Conservation (phyloP, 2,329 filamentous ascomycete species). For the Sclerotinia subarctica region DNA sequence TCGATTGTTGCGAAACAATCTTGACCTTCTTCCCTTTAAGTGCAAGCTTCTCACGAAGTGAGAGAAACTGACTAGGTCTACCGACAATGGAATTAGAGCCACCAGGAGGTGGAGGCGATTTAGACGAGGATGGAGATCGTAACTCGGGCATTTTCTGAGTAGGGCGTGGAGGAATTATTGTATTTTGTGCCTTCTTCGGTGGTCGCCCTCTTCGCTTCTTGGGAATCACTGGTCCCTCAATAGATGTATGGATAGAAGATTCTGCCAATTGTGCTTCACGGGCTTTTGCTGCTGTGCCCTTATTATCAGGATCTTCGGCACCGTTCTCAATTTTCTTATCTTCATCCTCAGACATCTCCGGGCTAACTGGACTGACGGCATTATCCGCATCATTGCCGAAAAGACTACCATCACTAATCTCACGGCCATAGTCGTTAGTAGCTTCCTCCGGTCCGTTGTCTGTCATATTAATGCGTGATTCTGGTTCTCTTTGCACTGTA, state of each 20-base stretch:
- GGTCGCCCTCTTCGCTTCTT: conserved; percentile 32
- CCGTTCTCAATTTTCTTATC: background rate
- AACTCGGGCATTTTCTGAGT: background rate
- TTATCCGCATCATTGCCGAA: conserved; percentile 4
- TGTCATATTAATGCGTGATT: background rate
- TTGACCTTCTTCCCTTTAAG: conserved; percentile 35
- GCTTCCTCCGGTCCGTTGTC: background rate
- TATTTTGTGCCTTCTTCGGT: conserved; percentile 26
- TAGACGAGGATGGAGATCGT: conserved; percentile 16
- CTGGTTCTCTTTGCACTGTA: background rate
- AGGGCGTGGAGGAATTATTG: background rate
- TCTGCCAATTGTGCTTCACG: background rate
- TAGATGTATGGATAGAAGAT: background rate
- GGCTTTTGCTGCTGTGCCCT: background rate
- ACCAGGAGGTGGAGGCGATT: conserved; percentile 11
- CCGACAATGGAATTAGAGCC: background rate
- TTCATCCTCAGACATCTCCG: background rate
- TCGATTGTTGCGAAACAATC: conserved; percentile 28
- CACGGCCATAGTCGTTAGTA: background rate
- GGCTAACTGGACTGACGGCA: background rate
- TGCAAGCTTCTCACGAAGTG: conserved; percentile 35
- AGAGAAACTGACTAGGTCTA: conserved; percentile 26
- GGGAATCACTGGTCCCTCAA: conserved; percentile 8
- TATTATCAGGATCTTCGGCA: background rate
- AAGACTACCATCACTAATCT: conserved; percentile 15